Evolutionary conservation across 306 rosid genomes (phyloP).

Genomic region (Gleditsia sinensis): DNA sequence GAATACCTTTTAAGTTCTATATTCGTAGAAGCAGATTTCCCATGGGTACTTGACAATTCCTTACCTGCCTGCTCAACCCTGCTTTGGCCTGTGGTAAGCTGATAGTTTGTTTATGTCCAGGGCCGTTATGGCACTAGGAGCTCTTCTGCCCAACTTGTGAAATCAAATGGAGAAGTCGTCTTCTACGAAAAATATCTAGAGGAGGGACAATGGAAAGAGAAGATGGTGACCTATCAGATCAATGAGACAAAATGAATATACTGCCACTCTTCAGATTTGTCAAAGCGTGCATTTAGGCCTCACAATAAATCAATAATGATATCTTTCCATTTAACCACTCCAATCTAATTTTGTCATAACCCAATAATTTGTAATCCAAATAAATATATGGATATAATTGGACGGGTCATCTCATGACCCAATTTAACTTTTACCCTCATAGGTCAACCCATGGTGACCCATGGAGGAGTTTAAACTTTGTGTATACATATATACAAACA

Average conservation of each 20-base stretch:
- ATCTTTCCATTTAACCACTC: no score
- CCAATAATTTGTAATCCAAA: no score
- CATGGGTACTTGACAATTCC: conserved; percentile 44
- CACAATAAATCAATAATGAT: no score
- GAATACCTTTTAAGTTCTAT: conserved; percentile 64
- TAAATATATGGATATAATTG: no score
- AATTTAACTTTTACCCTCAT: no score
- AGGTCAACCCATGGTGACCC: no score
- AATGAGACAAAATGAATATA: conserved; percentile 25
- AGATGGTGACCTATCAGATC: conserved; percentile 44
- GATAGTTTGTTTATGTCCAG: conserved; percentile 39
- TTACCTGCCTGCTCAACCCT: background rate
- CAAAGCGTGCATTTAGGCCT: no score
- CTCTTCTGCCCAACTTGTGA: conserved; percentile 65
- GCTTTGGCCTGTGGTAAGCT: conserved; percentile 18
- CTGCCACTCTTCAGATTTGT: background rate
- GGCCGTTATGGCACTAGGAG: conserved; percentile 86
- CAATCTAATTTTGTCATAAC: no score
- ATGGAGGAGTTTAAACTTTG: no score
- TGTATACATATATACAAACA: no score
- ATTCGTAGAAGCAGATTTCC: conserved; percentile 48
- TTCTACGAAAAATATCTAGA: conserved; percentile 67
- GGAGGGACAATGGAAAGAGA: conserved; percentile 60
- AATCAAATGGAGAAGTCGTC: conserved; percentile 55
- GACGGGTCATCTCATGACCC: no score